These are phyloP conservation scores for Alternaria sp. DNA, from an alignment of 2,329 filamentous ascomycete genomes.

Conservation along the genomic window DNA sequence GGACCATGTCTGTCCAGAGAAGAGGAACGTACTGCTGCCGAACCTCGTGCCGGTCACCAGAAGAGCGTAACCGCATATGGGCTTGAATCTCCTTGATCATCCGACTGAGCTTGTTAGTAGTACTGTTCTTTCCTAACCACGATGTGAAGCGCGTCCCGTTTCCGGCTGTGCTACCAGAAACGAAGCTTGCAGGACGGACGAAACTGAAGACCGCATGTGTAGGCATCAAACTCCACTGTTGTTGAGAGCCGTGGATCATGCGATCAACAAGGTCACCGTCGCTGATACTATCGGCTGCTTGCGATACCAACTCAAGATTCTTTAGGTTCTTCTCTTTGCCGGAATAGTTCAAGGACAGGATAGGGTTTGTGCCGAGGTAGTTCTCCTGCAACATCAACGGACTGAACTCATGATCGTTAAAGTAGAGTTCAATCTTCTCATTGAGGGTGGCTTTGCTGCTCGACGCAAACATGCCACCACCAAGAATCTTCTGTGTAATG, in stretches of 20 bases:
- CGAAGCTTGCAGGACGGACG: conserved; percentile 86
- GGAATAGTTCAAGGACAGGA: conserved; percentile 67
- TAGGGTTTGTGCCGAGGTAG: conserved; percentile 84
- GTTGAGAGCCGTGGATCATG: conserved; percentile 98
- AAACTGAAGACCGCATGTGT: conserved; percentile 95
- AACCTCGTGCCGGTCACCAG: conserved; percentile 90
- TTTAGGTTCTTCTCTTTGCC: conserved; percentile 79
- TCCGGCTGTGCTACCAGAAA: conserved; percentile 75
- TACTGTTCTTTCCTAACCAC: conserved; percentile 97
- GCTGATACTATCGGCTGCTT: conserved; percentile 93
- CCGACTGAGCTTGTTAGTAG: conserved; percentile 74
- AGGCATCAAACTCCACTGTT: conserved; percentile 98
- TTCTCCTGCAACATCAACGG: conserved; percentile 99
- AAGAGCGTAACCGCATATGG: conserved; percentile 91
- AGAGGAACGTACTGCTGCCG: conserved; percentile 92
- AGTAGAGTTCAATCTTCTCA: conserved; percentile 98
- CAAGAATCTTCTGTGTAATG: conserved; percentile 92
- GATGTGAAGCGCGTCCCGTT: conserved; percentile 78
- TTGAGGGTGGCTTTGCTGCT: conserved; percentile 88
- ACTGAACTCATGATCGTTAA: conserved; percentile 98
- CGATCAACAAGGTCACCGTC: conserved; percentile 95
- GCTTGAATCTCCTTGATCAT: conserved; percentile 93
- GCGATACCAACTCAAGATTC: conserved; percentile 82
- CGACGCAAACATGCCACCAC: conserved; percentile 82
- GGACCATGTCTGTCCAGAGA: conserved; percentile 82